Conservation (phyloP, 768 basidiomycete species). For the Auriscalpium vulgare region DNA sequence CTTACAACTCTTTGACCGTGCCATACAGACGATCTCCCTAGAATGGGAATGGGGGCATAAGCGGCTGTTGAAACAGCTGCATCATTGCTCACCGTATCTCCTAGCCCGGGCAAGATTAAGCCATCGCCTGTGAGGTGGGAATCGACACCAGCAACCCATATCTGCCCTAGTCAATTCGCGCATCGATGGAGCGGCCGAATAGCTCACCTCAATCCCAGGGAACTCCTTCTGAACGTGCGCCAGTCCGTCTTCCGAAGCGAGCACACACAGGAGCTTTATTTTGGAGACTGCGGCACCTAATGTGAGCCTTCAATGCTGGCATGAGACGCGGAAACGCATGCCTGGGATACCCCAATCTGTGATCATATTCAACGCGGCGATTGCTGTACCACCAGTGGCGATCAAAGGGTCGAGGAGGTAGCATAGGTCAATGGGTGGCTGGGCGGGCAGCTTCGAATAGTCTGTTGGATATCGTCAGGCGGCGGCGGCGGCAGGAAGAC, state of each 20-base stretch:
- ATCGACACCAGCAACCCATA: conserved; percentile 84
- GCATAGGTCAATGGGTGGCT: conserved; percentile 72
- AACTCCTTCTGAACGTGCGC: conserved; percentile 52
- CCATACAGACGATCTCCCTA: conserved; percentile 85
- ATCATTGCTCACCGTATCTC: conserved; percentile 64
- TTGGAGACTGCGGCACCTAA: conserved; percentile 37
- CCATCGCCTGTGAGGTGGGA: conserved; percentile 63
- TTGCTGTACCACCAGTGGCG: conserved; percentile 90
- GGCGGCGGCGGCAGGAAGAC: background rate
- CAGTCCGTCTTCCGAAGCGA: conserved; percentile 74
- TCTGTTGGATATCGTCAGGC: conserved; percentile 36
- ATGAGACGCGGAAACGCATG: conserved; percentile 24
- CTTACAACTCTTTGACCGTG: conserved; percentile 30
- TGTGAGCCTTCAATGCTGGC: background rate
- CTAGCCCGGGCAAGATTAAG: conserved; percentile 82
- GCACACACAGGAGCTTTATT: conserved; percentile 76
- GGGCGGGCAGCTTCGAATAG: conserved; percentile 81
- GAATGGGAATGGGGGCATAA: background rate
- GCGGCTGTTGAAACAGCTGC: background rate
- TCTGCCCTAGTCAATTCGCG: conserved; percentile 33
- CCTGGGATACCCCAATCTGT: conserved; percentile 74
- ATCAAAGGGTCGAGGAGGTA: conserved; percentile 88
- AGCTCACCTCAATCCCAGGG: conserved; percentile 72
- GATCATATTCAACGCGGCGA: conserved; percentile 83
- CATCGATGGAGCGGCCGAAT: background rate